Evolutionary conservation across 2,329 filamentous ascomycete species (phyloP).

Genomic region (Emericellopsis cladophorae): DNA sequence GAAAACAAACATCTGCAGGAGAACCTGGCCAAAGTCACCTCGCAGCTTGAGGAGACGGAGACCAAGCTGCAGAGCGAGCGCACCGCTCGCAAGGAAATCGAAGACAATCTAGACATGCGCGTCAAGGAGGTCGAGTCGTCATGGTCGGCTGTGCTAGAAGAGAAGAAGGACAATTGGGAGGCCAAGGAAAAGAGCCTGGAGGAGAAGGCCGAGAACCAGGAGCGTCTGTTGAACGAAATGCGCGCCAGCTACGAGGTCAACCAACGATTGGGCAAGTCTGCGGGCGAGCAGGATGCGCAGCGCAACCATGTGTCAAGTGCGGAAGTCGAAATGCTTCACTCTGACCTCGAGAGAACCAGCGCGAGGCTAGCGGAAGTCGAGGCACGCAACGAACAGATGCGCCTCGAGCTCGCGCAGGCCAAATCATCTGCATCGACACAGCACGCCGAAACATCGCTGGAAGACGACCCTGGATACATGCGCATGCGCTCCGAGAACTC

Average conservation of each 20-base stretch:
- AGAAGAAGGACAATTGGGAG: slow-evolving; percentile 94
- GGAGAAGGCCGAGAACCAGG: slow-evolving; percentile 90
- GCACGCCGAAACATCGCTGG: slow-evolving; percentile 49
- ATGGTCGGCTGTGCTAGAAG: slow-evolving; percentile 79
- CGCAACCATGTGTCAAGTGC: slow-evolving; percentile 65
- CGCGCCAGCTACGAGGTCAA: slow-evolving; percentile 97
- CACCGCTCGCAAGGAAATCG: slow-evolving; percentile 57
- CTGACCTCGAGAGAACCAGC: slow-evolving; percentile 83
- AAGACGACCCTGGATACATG: slow-evolving; percentile 84
- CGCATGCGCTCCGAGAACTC: slow-evolving; percentile 88
- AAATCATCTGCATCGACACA: slow-evolving; percentile 56
- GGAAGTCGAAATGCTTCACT: slow-evolving; percentile 85
- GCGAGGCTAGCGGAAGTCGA: slow-evolving; percentile 80
- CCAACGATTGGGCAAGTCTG: slow-evolving; percentile 68
- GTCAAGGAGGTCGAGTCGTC: slow-evolving; percentile 84
- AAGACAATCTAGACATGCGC: slow-evolving; percentile 63
- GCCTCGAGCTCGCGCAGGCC: slow-evolving; percentile 79
- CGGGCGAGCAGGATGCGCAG: slow-evolving; percentile 45
- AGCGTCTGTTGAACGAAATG: slow-evolving; percentile 81
- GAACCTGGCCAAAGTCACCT: slow-evolving; percentile 60
- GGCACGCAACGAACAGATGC: slow-evolving; percentile 84
- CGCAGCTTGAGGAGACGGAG: slow-evolving; percentile 75
- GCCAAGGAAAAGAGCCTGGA: slow-evolving; percentile 84
- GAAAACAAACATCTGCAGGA: slow-evolving; percentile 84
- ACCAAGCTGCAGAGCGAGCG: slow-evolving; percentile 68